Evolutionary conservation across 305 asterid genomes (phyloP), one percentile per base, ranked within the genome.

Genomic region (Euphrasia arctica): DNA sequence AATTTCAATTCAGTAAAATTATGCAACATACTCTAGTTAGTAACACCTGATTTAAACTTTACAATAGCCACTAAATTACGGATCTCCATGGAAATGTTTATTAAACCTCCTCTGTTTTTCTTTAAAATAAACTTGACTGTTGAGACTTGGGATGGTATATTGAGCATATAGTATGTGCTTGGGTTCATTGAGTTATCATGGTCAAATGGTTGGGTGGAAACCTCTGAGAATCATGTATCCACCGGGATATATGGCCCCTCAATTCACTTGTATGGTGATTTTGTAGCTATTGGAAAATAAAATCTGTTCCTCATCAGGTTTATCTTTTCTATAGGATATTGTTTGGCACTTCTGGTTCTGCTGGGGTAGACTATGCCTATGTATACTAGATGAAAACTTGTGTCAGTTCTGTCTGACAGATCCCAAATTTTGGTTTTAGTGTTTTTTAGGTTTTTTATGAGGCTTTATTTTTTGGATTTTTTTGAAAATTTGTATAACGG

Each of bases 151-250:
- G 67, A 47, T 55, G 42, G 29, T 18, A n/a, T 34, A 4, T 60
- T 47, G 54, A 31, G 68, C 54, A n/a, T 29, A 47, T 47, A 28
- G 28, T 50, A 7, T 18, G 32, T 54, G 43, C 7, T 47, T 41
- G 3, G 13, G 57, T 10, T 11, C 29, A 47, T 14, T 28, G 43
- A 27, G 12, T 27, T 47, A 27, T 61, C 45, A 5, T 47, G 14
- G 66, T 61, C 65, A 27, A 10, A 28, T 3, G 50, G 36, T 62
- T 62, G 56, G 42, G 50, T 10, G 29, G 65, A n/a, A 28, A 34
- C 4, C 25, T 42, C 59, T 7, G 34, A 11, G 10, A 18, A 13
- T 3, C 60, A 55, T 55, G 3, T 12, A 55, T 55, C 41, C 11
- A 14, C 29, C 31, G 28, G 11, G 60, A 25, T 25, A 55, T 55